Evolutionary conservation across 306 rosid genomes (phyloP).

Genomic region (Cyclanthera cordifolia): DNA sequence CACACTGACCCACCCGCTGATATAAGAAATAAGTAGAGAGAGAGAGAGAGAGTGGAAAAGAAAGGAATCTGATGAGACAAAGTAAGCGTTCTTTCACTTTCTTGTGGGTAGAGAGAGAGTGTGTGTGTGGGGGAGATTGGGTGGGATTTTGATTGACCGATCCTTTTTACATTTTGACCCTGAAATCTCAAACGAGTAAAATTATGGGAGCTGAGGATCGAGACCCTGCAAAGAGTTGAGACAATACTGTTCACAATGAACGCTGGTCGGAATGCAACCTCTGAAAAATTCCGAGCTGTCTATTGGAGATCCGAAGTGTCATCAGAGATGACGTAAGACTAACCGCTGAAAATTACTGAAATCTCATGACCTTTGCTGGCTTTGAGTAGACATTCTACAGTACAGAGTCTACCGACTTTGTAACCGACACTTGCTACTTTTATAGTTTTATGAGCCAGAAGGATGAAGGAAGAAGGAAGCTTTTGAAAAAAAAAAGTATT

Average conservation of each 20-base stretch:
- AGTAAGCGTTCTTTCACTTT: slow-evolving; percentile 77
- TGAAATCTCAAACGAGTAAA: slow-evolving; percentile 15
- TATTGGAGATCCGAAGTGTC: slow-evolving; percentile 7
- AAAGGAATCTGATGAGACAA: slow-evolving; percentile 93
- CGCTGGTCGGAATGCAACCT: slow-evolving; percentile 13
- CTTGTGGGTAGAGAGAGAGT: slow-evolving; percentile 31
- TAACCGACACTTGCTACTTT: slow-evolving; percentile 40
- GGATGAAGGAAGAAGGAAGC: not conserved
- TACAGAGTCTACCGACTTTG: slow-evolving; percentile 43
- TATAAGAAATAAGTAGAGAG: slow-evolving; percentile 39
- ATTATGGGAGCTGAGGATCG: slow-evolving; percentile 19
- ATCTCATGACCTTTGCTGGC: slow-evolving; percentile 56
- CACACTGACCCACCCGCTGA: slow-evolving; percentile 71
- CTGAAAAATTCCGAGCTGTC: not conserved
- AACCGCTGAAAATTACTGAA: slow-evolving; percentile 22
- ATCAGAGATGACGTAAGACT: slow-evolving; percentile 7
- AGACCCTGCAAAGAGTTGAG: slow-evolving; percentile 6
- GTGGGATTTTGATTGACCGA: slow-evolving; percentile 43
- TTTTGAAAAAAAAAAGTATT: no score
- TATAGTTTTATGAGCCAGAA: slow-evolving; percentile 18
- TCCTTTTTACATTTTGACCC: slow-evolving; percentile 67
- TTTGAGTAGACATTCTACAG: slow-evolving; percentile 43
- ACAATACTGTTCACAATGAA: slow-evolving; percentile 8
- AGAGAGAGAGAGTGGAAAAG: slow-evolving; percentile 15
- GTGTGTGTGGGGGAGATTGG: not conserved